Conservation (phyloP, 768 basidiomycete species). For the Xerocomellus amylosporus region DNA sequence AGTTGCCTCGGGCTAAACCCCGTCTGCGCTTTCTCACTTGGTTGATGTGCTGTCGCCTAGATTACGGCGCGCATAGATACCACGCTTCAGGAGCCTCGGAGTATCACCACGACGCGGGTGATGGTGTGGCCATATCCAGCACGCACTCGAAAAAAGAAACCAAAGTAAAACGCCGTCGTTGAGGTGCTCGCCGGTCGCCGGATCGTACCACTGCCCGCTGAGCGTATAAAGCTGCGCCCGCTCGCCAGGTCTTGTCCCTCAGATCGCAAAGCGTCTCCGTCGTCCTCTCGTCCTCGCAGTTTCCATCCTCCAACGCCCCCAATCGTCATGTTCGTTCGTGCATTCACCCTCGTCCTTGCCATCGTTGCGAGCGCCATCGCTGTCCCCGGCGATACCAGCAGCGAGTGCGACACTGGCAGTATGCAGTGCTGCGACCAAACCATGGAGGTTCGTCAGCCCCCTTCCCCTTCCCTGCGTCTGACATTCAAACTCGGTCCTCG, state of each 20-base stretch:
- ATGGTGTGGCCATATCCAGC: slow-evolving; percentile 14
- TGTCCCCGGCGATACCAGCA: not conserved
- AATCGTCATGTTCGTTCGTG: slow-evolving; percentile 15
- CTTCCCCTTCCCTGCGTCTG: not conserved
- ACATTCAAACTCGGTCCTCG: not conserved
- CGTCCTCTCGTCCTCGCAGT: not conserved
- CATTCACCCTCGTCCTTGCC: slow-evolving; percentile 11
- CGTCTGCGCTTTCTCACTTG: slow-evolving; percentile 5
- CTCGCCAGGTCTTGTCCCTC: not conserved
- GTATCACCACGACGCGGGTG: not conserved
- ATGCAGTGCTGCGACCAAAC: slow-evolving; percentile 9
- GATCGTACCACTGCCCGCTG: slow-evolving; percentile 7
- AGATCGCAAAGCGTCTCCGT: not conserved
- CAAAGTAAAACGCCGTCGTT: slow-evolving; percentile 17
- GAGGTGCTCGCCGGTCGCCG: not conserved
- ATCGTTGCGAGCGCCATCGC: slow-evolving; percentile 10
- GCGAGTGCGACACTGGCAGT: slow-evolving; percentile 7
- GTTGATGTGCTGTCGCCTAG: slow-evolving; percentile 5
- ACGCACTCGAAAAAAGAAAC: slow-evolving; percentile 11
- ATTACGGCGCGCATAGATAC: not conserved
- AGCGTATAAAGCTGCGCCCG: slow-evolving; percentile 14
- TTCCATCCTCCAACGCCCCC: not conserved
- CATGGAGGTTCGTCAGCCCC: not conserved
- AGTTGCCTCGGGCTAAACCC: not conserved
- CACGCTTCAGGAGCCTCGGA: not conserved